Evolutionary conservation across 495 filamentous ascomycete genomes (phyloP), one percentile per base, ranked within the genome.

Genomic region (Sporormia fimetaria): DNA sequence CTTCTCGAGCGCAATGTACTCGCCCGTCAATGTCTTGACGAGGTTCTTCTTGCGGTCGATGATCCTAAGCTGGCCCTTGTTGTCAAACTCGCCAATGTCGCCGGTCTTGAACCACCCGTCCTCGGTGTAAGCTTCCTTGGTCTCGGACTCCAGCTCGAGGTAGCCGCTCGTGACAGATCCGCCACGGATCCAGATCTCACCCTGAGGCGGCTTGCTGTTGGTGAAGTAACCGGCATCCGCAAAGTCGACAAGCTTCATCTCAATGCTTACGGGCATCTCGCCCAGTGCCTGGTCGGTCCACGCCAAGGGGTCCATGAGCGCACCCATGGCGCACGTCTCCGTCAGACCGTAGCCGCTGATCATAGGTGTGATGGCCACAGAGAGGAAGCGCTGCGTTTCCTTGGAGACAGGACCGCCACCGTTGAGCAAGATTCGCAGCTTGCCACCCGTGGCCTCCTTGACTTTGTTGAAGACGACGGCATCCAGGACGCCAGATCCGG

Each of bases 41-140:
- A 95, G 63, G 61, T 95, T 95, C 80, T 95, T 95, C 82, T 94
- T 95, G 55, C 87, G 83, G 63, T 95, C 87, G 54, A 95, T 93
- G 61, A 95, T 81, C 54, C 70, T 75, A 35, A 95, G 65, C 56
- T 93, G 78, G 44, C 87, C 87, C 55, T 79, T 73, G 44, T 65
- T 55, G 57, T 88, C 81, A 63, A 81, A 95, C 66, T 95, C 83
- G 53, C 87, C 87, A 54, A 95, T 88, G 52, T 95, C 87, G 35
- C 87, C 87, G 26, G 87, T 92, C 77, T 79, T 88, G 73, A 94
- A 95, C 87, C 87, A 95, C 15, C 83, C 86, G 56, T 86, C 87
- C 7, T 72, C 67, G 17, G 78, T 74, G 38, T 83, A 68, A 8
- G 80, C 68, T 37, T 71, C 75, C 60, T 81, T 75, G 31, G 83